Evolutionary conservation across 768 basidiomycete species (phyloP).

Genomic region (Hygrophorus pudorinus): DNA sequence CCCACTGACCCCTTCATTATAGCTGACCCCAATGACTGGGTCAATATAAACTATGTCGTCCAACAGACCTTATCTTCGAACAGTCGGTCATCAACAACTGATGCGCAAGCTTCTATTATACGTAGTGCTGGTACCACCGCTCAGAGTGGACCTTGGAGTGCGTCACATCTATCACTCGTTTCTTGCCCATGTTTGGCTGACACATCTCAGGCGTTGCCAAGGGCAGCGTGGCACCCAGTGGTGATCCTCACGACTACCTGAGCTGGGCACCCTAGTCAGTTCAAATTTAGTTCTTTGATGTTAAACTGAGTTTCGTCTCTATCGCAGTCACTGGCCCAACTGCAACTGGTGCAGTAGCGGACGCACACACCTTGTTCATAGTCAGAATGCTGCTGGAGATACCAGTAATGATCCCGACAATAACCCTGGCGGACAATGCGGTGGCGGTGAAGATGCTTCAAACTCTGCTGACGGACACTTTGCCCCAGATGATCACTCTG

Average conservation of each 20-base stretch:
- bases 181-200: neutral
- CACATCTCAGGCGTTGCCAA: conserved; percentile 25
- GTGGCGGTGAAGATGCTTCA: no score
- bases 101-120: conserved; percentile 26
- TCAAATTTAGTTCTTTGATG: neutral
- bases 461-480: no score
- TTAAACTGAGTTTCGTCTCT: neutral
- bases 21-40: conserved; percentile 43
- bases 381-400: no score
- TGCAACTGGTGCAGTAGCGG: conserved; percentile 36
- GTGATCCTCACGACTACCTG: conserved; percentile 53
- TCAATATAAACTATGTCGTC: conserved; percentile 33
- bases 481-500: no score
- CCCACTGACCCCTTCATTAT: neutral
- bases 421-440: no score
- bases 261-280: conserved; percentile 64
- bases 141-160: conserved; percentile 31
- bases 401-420: no score
- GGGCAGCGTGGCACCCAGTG: conserved; percentile 30
- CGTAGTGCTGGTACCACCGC: conserved; percentile 25
- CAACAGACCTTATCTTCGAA: conserved; percentile 14
- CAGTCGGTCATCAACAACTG: conserved; percentile 15
- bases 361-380: no score
- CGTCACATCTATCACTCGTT: conserved; percentile 7
- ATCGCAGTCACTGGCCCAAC: conserved; percentile 49